Conservation (phyloP, 345 rosid species). For the Angophora floribunda region DNA sequence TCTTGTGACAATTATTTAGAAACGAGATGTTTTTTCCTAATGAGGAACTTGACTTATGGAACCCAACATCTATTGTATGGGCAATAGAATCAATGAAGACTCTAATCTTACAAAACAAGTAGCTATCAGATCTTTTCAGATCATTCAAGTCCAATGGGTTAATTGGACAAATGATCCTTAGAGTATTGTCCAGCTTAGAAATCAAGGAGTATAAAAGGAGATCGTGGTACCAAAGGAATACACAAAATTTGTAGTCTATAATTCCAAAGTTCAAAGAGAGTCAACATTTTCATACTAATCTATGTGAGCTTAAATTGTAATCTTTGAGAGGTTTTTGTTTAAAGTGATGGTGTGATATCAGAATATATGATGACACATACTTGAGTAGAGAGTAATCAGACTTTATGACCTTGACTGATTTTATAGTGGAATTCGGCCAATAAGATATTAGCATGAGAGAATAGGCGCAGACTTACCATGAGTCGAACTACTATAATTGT, state of each 20-base stretch:
- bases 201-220: neutral
- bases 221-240: neutral
- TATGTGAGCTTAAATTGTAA: neutral
- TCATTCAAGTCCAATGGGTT: neutral
- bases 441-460: neutral
- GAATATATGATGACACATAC: neutral
- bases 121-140: too few species aligned
- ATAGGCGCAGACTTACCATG: neutral
- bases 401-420: neutral
- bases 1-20: neutral
- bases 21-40: neutral
- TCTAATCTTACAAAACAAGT: neutral
- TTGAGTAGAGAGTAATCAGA: neutral
- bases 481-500: neutral
- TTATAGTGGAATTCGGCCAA: neutral
- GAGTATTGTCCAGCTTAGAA: neutral
- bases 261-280: neutral
- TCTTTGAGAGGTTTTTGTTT: neutral
- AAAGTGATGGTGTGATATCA: too few species aligned
- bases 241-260: neutral
- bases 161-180: neutral
- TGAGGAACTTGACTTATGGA: neutral
- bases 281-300: neutral
- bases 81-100: rapidly evolving
- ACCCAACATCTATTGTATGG: neutral